Conservation (phyloP, 2,329 filamentous ascomycete species). For the Exutisphaerella laricina region DNA sequence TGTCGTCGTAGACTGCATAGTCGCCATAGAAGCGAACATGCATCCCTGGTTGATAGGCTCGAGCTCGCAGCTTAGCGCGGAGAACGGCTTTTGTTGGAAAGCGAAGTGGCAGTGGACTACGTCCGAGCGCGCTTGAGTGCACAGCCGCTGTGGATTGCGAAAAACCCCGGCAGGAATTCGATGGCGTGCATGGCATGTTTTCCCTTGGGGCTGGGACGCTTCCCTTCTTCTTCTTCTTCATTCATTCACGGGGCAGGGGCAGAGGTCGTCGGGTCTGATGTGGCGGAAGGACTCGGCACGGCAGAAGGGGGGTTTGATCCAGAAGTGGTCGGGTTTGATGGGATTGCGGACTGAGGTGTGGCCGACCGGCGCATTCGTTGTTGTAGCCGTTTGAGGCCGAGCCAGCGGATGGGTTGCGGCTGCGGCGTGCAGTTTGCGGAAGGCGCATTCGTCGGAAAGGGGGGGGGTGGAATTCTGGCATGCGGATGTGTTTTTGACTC, state of each 20-base stretch:
- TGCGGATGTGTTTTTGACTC: constrained; percentile 19
- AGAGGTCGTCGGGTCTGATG: constrained; percentile 39
- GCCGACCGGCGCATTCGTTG: constrained; percentile 19
- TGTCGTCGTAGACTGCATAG: constrained; percentile 35
- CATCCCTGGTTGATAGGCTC: constrained; percentile 41
- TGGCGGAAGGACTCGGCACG: constrained; percentile 37
- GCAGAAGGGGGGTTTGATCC: constrained; percentile 39
- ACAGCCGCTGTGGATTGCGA: constrained; percentile 35
- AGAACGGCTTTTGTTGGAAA: constrained; percentile 39
- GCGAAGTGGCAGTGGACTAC: constrained; percentile 38
- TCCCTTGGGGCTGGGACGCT: constrained; percentile 37
- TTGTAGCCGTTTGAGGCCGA: constrained; percentile 18
- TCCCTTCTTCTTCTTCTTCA: constrained; percentile 39
- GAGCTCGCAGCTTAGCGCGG: constrained; percentile 34
- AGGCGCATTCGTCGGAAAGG: constrained; percentile 18
- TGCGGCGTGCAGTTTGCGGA: constrained; percentile 19
- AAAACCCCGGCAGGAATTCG: constrained; percentile 39
- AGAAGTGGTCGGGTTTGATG: constrained; percentile 32
- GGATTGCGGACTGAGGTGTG: constrained; percentile 38
- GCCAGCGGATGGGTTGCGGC: constrained; percentile 19
- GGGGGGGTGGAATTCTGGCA: constrained; percentile 15
- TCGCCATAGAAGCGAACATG: constrained; percentile 35
- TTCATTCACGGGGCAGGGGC: too few relatives aligned
- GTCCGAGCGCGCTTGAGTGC: constrained; percentile 36
- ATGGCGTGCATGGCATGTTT: constrained; percentile 33